Conservation (phyloP, 345 rosid genomes). For the Rhizophora mangle region DNA sequence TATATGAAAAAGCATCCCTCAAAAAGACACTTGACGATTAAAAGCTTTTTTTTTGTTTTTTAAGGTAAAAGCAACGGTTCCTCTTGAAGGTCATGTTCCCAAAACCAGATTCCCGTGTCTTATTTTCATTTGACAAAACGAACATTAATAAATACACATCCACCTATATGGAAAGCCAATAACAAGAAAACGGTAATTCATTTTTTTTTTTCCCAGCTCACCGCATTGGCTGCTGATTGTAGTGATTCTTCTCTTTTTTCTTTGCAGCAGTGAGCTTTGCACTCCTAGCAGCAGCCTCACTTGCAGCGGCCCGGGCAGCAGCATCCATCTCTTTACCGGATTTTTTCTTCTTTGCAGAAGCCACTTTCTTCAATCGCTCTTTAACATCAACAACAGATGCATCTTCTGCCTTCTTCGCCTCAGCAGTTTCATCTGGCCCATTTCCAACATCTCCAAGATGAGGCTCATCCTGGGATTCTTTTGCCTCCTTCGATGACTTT, state of each 20-base stretch:
- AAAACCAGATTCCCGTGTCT: constrained; percentile 28
- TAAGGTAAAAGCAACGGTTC: background rate
- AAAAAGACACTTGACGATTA: too few relatives aligned
- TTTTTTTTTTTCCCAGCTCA: constrained; percentile 22
- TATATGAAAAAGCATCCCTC: too few relatives aligned
- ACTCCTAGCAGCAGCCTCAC: constrained; percentile 69
- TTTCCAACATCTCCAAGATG: constrained; percentile 27
- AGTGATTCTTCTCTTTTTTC: constrained; percentile 87
- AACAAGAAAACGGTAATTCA: background rate
- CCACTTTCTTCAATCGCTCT: constrained; percentile 62
- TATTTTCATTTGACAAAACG: constrained; percentile 28
- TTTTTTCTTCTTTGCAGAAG: constrained; percentile 64
- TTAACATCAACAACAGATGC: constrained; percentile 49
- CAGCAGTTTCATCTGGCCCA: constrained; percentile 31
- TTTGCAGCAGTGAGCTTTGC: constrained; percentile 77
- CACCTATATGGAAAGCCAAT: constrained; percentile 13
- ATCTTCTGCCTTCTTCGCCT: constrained; percentile 36
- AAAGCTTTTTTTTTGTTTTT: background rate
- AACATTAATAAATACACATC: constrained; percentile 22
- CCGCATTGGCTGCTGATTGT: constrained; percentile 75
- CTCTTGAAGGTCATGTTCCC: constrained; percentile 18
- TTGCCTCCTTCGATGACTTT: constrained; percentile 48
- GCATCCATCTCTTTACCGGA: constrained; percentile 71
- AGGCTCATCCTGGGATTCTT: constrained; percentile 48
- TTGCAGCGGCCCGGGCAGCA: constrained; percentile 66